These are phyloP conservation scores for Umbilicus rupestris DNA, from an alignment of 164 flowering plant genomes.

Conservation along the genomic window DNA sequence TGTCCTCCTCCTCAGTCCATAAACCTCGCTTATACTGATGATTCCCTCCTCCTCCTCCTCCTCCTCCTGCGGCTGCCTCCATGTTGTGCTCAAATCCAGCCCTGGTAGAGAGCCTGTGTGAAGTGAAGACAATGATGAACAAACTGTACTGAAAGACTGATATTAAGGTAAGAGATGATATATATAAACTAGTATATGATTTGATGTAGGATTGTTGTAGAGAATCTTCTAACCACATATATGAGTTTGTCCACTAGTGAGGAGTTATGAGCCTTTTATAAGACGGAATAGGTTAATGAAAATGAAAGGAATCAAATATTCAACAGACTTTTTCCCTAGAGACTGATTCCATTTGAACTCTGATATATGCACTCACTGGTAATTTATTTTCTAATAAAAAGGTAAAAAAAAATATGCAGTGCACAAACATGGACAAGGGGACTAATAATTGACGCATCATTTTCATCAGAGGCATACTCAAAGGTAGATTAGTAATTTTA, in stretches of 20 bases:
- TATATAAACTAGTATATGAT: not conserved
- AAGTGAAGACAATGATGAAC: not conserved
- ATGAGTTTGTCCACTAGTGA: not conserved
- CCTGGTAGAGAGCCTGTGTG: too few relatives aligned
- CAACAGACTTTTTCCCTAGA: not conserved
- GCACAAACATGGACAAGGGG: not conserved
- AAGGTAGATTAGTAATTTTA: not conserved
- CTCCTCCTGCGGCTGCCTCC: not conserved
- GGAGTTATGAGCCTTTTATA: not conserved
- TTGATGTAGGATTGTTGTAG: not conserved
- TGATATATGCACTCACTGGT: not conserved
- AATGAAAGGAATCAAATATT: not conserved
- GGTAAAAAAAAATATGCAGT: not conserved
- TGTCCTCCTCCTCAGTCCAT: constrained; percentile 29
- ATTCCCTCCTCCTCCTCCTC: constrained; percentile 3
- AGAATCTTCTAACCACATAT: not conserved
- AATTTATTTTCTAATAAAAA: not conserved
- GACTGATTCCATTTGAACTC: not conserved
- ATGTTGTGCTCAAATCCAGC: too few relatives aligned
- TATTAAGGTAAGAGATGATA: not conserved
- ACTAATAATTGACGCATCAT: too few relatives aligned
- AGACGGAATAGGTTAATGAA: not conserved
- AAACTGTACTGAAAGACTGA: not conserved
- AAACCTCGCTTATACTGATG: constrained; percentile 19
- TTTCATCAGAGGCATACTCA: not conserved